Evolutionary conservation across 2,329 filamentous ascomycete genomes (phyloP).

Genomic region (Pleoardoris graminearum): DNA sequence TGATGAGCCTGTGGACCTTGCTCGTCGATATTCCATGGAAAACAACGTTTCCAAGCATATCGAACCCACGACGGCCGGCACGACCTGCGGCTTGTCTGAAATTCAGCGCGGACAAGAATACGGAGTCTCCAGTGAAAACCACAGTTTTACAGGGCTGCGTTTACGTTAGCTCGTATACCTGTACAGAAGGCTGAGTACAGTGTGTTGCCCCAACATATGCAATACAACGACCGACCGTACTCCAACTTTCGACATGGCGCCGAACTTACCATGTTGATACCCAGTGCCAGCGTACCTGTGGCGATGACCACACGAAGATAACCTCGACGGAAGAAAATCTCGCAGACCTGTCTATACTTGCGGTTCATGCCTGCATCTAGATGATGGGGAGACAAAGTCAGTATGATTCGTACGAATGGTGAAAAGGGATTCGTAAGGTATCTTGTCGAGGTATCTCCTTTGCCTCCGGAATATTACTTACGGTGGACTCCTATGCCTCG

Average conservation of each 20-base stretch:
- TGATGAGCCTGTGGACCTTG: slow-evolving; percentile 70
- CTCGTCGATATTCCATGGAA: slow-evolving; percentile 67
- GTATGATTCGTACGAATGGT: no score
- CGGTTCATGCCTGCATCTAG: slow-evolving; percentile 71
- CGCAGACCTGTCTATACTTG: slow-evolving; percentile 72
- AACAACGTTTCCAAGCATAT: slow-evolving; percentile 78
- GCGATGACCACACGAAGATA: slow-evolving; percentile 72
- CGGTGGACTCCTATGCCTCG: slow-evolving; percentile 75
- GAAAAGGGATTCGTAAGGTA: no score
- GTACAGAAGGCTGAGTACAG: no score
- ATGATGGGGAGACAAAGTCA: no score
- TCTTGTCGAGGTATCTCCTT: no score
- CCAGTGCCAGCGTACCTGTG: slow-evolving; percentile 74
- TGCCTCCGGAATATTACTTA: no score
- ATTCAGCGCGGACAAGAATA: slow-evolving; percentile 74
- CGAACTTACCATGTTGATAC: slow-evolving; percentile 61
- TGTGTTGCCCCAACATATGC: no score
- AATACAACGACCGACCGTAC: no score
- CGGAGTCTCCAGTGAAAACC: slow-evolving; percentile 73
- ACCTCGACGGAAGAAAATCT: slow-evolving; percentile 74
- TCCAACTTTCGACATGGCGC: no score
- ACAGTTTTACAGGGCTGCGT: slow-evolving; percentile 72
- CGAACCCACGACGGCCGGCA: slow-evolving; percentile 78
- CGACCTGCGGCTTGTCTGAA: slow-evolving; percentile 77
- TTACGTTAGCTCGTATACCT: no score